These are phyloP conservation scores for Neonectria neomacrospora DNA, from an alignment of 2,329 filamentous ascomycete genomes.

Conservation along the genomic window DNA sequence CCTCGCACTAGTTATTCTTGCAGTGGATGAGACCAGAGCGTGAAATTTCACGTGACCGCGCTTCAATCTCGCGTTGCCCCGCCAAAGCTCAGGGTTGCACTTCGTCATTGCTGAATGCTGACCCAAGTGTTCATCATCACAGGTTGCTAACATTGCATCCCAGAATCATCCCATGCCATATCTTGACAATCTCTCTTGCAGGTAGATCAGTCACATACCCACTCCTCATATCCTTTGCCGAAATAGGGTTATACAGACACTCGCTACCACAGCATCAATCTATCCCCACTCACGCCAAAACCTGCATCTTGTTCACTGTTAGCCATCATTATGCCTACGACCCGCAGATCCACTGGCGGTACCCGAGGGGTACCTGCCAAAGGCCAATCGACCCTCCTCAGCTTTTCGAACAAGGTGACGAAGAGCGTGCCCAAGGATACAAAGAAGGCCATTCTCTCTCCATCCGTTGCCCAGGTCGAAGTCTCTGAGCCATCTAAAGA, in stretches of 20 bases:
- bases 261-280: conserved; percentile 15
- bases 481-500: conserved; percentile 36
- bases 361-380: conserved; percentile 52
- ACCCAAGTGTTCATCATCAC: conserved; percentile 27
- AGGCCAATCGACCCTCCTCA: conserved; percentile 64
- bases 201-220: conserved; percentile 5
- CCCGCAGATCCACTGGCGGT: conserved; percentile 59
- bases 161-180: conserved; percentile 13
- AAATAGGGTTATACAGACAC: neutral
- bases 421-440: conserved; percentile 61
- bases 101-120: conserved; percentile 38
- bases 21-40: too few species aligned
- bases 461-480: conserved; percentile 51
- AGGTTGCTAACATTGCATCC: conserved; percentile 5
- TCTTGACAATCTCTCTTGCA: conserved; percentile 12
- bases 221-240: neutral
- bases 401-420: conserved; percentile 67
- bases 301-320: conserved; percentile 18
- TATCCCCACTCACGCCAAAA: conserved; percentile 1
- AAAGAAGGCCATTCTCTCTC: conserved; percentile 57
- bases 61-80: conserved; percentile 64
- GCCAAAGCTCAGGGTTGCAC: conserved; percentile 53
- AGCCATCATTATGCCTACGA: conserved; percentile 58
- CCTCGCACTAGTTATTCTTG: too few species aligned
- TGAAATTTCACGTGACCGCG: conserved; percentile 57